These are phyloP conservation scores for Fusarium hostae DNA, from an alignment of 2,329 filamentous ascomycete species.

Conservation along the genomic window DNA sequence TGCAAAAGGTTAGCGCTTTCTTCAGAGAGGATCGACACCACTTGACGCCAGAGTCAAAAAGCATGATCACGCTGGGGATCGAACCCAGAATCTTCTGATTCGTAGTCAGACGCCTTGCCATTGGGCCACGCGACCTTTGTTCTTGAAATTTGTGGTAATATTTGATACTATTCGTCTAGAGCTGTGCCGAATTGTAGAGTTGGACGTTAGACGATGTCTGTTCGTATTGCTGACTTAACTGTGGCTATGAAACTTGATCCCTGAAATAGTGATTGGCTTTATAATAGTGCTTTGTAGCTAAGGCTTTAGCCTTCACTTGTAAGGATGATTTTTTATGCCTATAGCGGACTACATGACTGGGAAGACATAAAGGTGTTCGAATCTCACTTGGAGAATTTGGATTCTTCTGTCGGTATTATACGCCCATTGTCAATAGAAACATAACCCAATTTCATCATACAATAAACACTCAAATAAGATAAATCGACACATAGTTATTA, in stretches of 20 bases:
- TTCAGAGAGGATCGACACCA: neutral
- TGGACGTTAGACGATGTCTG: neutral
- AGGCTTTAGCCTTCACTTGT: no score
- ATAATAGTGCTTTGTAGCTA: neutral
- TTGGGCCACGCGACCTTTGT: conserved; percentile 43
- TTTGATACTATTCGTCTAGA: accelerated
- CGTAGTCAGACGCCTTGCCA: conserved; percentile 50
- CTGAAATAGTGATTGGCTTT: neutral
- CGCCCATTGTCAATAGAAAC: no score
- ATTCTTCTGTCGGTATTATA: neutral
- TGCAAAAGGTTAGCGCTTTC: neutral
- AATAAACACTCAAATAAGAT: neutral
- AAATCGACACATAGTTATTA: neutral
- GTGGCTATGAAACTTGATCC: neutral
- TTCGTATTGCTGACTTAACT: neutral
- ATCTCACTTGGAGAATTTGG: no score
- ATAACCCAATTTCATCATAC: neutral
- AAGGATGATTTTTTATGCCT: no score
- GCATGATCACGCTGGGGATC: conserved; percentile 42
- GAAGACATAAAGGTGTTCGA: neutral
- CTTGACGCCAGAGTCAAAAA: neutral
- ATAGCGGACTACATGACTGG: neutral
- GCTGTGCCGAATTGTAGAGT: neutral
- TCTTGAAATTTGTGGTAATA: accelerated
- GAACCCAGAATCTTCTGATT: conserved; percentile 50